phyloP scores from a whole-genome alignment of 495 filamentous ascomycete genomes.

The Penicillium soppii region DNA sequence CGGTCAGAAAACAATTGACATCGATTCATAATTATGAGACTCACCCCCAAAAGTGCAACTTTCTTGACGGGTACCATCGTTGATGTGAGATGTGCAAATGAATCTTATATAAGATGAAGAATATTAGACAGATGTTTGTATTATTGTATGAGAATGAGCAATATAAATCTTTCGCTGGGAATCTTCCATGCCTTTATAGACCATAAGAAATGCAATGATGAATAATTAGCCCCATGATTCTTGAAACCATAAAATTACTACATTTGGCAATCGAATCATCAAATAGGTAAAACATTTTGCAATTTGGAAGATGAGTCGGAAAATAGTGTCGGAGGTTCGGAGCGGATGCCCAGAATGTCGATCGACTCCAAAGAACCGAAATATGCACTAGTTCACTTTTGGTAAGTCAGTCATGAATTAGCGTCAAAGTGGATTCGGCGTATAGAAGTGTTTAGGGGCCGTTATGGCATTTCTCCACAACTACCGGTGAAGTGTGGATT shows the following conservation, averaged over 20 bases:
- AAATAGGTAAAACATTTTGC: no score
- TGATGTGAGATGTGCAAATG: not conserved
- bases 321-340: not conserved
- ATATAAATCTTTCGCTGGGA: not conserved
- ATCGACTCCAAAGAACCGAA: not conserved
- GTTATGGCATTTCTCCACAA: not conserved
- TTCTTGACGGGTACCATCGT: not conserved
- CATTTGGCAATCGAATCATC: not conserved
- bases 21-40: not conserved
- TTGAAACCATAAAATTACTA: not conserved
- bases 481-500: no score
- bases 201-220: not conserved
- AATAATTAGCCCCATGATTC: not conserved
- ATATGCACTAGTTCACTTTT: not conserved
- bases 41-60: not conserved
- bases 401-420: not conserved
- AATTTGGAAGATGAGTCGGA: no score
- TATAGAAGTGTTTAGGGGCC: no score
- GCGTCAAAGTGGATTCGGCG: no score
- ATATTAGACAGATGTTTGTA: no score
- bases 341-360: no score
- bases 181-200: not conserved
- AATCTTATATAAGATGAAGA: not conserved
- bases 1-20: not conserved
- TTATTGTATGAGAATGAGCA: not conserved